Base-by-base conservation (phyloP, 306 rosid genomes). In the Medicago ruthenica region DNA sequence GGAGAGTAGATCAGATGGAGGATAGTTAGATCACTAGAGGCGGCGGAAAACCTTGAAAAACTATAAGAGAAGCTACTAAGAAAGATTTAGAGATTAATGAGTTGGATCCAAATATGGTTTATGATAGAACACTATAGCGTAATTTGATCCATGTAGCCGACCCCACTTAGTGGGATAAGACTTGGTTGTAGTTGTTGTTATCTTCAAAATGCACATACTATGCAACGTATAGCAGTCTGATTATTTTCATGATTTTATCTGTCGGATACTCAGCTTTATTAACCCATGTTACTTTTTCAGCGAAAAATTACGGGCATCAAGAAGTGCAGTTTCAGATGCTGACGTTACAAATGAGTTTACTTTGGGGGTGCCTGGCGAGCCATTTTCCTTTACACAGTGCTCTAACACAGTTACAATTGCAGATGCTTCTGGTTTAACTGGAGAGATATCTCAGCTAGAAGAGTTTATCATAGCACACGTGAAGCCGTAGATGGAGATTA, bases 301-400 rank as follows among this genome's bases (percentile, higher is more conserved):
- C 12, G 98, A 94, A 76, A 94, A 94, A 78, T 84, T 91, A 57
- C 86, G 93, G 59, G 76, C 88, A 73, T 90, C 98, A 48, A 90
- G 98, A 87, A 91, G 89, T 80, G 94, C 89, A 65, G 76, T 93
- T 78, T 94, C 93, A 18, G 89, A 67, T 7, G 97, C 98, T 31
- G 96, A 91, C 78, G 83, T 94, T 73, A 76, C 90, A 34, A 87
- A 85, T 62, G 98, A 94, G 88, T 87, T 86, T 76, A 85, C 96
- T 12, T 86, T 91, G 51, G 97, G 96, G 57, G 77, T 88, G 59
- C 82, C 85, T 1, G 96, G 88, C 1, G 92, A 90, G 81, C 80
- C 83, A 41, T 91, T 94, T 81, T 83, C 91, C 6, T 94, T 94
- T 82, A 75, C 87, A 16, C 97, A 91, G 70, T 94, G 97, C 88